Evolutionary conservation across 1,139 yeast species (phyloP), one percentile per base, ranked within the genome.

Genomic region (Blastobotrys apis): DNA sequence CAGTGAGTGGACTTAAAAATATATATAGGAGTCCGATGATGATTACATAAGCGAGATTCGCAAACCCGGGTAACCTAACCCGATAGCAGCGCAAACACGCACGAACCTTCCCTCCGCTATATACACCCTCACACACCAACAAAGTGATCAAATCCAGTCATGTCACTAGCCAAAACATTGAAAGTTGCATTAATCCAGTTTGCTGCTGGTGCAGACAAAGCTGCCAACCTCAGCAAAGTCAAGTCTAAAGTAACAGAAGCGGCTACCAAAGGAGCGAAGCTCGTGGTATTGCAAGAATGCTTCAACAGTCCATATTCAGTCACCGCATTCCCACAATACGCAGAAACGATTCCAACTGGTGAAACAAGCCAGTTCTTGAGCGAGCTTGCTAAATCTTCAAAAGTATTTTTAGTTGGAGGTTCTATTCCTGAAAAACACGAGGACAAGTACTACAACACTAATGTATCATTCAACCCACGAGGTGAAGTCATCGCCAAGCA

Each of bases 251-350:
- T 82, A 41, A 67, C 70, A 31, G 77, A 75, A 47, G 90, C 90
- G 0, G 74, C 70, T 5, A 34, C 57, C 25, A 57, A 60, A 23
- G 74, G 74, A 2, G 74, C 74, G 29, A 58, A 69, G 48, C 58
- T 70, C 26, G 75, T 84, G n/a, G 81, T 84, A 62, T 68, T 84
- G 40, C 94, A 94, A 4, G 97, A 92, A 67, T 90, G 97, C 67
- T 92, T 90, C 76, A 90, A 90, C 64, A 84, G 97, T 1, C 97
- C 97, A 4, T 92, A 92, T 60, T 82, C 95, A 0, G 95, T 87
- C 23, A 78, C 79, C 48, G 84, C 92, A 49, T 92, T 92, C 65
- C 78, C 84, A 22, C 79, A 84, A 51, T 90, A 90, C 61, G 88
- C 95, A 8, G 97, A 90, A 62, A 41, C 57, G n/a, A 66, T 67